These are phyloP conservation scores for Tricholoma sp. DNA, from an alignment of 768 basidiomycete species.

Conservation along the genomic window DNA sequence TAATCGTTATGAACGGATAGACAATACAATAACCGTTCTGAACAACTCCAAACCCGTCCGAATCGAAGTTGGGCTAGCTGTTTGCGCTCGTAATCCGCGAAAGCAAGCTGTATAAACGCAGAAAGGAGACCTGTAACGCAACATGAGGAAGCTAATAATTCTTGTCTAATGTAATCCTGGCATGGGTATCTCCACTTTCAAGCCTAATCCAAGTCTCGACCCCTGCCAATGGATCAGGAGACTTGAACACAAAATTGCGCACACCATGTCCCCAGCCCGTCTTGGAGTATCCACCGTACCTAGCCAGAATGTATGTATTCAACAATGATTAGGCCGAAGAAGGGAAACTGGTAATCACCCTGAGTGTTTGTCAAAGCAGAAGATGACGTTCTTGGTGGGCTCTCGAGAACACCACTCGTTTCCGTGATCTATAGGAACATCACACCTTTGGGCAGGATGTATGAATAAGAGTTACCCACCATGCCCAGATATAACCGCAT, in stretches of 20 bases:
- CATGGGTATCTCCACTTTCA: slow-evolving; percentile 53
- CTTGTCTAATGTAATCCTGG: slow-evolving; percentile 45
- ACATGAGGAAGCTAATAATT: slow-evolving; percentile 21
- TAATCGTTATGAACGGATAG: neutral
- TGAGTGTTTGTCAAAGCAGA: slow-evolving; percentile 77
- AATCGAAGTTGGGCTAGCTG: too few relatives aligned
- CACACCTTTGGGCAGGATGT: neutral
- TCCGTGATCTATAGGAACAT: slow-evolving; percentile 52
- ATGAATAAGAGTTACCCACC: slow-evolving; percentile 31
- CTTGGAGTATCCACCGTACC: slow-evolving; percentile 61
- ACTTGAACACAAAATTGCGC: slow-evolving; percentile 56
- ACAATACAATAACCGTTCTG: too few relatives aligned
- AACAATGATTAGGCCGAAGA: neutral
- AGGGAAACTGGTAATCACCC: slow-evolving; percentile 36
- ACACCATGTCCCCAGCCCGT: slow-evolving; percentile 60
- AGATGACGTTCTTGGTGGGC: slow-evolving; percentile 52
- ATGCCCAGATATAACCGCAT: slow-evolving; percentile 67
- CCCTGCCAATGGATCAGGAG: slow-evolving; percentile 37
- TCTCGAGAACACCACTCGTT: slow-evolving; percentile 78
- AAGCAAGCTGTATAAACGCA: neutral
- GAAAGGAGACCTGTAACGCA: neutral
- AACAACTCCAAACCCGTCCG: too few relatives aligned
- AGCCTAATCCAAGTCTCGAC: slow-evolving; percentile 64
- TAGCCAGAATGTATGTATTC: slow-evolving; percentile 17
- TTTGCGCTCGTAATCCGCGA: too few relatives aligned